Conservation (phyloP, 768 basidiomycete genomes). For the Hypholoma sublateritium region DNA sequence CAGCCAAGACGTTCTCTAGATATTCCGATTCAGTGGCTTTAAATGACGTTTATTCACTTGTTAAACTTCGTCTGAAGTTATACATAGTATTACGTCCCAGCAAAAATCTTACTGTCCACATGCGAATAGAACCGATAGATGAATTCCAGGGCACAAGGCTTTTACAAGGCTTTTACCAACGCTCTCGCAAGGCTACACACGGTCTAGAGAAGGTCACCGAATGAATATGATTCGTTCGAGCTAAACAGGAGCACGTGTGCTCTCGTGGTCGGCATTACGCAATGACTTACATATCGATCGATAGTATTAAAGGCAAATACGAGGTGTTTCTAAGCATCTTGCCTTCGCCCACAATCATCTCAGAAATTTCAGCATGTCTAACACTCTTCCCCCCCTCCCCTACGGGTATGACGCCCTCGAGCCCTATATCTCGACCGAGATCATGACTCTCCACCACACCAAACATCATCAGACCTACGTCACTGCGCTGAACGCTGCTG, state of each 20-base stretch:
- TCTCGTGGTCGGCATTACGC: neutral
- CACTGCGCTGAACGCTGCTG: constrained; percentile 88
- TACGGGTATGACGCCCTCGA: constrained; percentile 89
- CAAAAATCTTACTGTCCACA: too few relatives aligned
- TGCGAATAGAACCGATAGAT: too few relatives aligned
- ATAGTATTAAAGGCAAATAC: neutral
- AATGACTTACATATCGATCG: neutral
- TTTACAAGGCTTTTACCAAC: too few relatives aligned
- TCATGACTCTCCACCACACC: constrained; percentile 93
- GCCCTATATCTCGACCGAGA: constrained; percentile 89
- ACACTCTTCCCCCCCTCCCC: constrained; percentile 70
- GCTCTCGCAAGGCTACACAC: neutral
- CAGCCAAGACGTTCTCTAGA: too few relatives aligned
- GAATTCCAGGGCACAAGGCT: too few relatives aligned
- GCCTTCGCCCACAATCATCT: neutral
- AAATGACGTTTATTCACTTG: too few relatives aligned
- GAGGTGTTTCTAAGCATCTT: neutral
- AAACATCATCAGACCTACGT: constrained; percentile 98
- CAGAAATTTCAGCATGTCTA: constrained; percentile 30
- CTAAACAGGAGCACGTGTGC: neutral
- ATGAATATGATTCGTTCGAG: neutral
- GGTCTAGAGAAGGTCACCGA: too few relatives aligned
- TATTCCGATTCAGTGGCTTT: too few relatives aligned
- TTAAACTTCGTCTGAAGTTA: too few relatives aligned
- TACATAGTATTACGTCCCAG: too few relatives aligned